phyloP scores from a whole-genome alignment of 2,329 filamentous ascomycete species.

The Sporothrix brunneoviolacea region DNA sequence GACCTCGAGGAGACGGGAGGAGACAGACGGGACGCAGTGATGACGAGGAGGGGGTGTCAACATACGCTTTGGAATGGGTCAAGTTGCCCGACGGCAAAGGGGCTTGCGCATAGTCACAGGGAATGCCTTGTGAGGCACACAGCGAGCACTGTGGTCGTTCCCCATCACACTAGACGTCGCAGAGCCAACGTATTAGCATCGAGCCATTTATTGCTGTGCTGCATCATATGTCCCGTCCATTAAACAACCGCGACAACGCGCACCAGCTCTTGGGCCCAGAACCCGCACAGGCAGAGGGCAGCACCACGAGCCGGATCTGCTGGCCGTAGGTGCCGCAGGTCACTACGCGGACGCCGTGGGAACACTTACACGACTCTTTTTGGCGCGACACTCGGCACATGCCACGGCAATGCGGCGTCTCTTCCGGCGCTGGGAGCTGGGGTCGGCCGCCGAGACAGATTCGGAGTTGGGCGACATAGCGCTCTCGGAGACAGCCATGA shows the following conservation, averaged over 20 bases:
- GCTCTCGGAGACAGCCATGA: too few relatives aligned
- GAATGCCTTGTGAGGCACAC: conserved; percentile 7
- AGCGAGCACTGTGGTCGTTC: conserved; percentile 11
- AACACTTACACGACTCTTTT: not conserved
- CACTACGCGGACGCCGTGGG: too few relatives aligned
- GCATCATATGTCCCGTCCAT: too few relatives aligned
- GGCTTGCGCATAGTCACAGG: conserved; percentile 8
- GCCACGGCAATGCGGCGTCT: not conserved
- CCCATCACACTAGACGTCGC: conserved; percentile 9
- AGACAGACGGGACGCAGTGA: not conserved
- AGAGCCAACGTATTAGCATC: not conserved
- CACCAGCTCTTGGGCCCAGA: too few relatives aligned
- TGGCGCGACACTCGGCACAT: not conserved
- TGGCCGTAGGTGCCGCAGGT: too few relatives aligned
- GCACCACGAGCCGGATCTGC: too few relatives aligned
- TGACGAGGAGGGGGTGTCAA: not conserved
- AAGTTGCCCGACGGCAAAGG: not conserved
- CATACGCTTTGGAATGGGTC: not conserved
- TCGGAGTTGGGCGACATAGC: not conserved
- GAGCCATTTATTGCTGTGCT: not conserved
- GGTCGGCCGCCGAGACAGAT: not conserved
- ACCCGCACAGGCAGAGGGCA: too few relatives aligned
- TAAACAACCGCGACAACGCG: too few relatives aligned
- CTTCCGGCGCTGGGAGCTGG: not conserved
- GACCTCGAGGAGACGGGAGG: not conserved